Base-by-base conservation (phyloP, 106 monocot species). In the Dendrobium nobile region DNA sequence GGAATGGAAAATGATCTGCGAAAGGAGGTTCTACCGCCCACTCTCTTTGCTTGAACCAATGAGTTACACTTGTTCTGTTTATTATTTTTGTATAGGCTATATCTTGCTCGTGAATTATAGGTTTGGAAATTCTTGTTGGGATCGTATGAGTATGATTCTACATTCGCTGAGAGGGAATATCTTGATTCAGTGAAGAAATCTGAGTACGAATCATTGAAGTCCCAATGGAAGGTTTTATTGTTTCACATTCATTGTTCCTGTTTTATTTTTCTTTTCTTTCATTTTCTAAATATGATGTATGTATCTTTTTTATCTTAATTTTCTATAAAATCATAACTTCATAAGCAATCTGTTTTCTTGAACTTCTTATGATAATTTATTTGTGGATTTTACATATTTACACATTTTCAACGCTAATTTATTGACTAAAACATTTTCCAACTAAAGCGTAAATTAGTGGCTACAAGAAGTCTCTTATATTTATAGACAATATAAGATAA, bases 1-100 rank as follows among this genome's bases (percentile, higher is more conserved):
- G 97, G 97, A 91, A 86, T 97, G 64, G 92, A 97, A 55, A 80
- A 84, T 75, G 78, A 82, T 83, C 74, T 97, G 47, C 84, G 97
- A 42, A 92, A 94, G 81, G 94, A 94, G 92, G 97, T 94, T 82
- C 41, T 75, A 44, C 44, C 4, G 5, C 40, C 15, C 72, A 72
- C 17, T 43, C 31, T 73, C 33, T 27, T 40, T 73, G 6, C 40
- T 75, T 75, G 41, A 20, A 75, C 74, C 1, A 72, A 40, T 16
- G 37, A 72, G 9, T 40, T 16, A 70, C 11, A 13, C 5, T 11
- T 72, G 28, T 72, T 70, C 16, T 27, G 33, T 72, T 72, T 72
- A 33, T 72, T 72, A 28, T 72, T 72, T 13, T 15, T 37, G 3
- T 72, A 9, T 13, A 40, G 0, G 72, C 15, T 77, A 45, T 67